Percentiles rank a stretch among this genome's conserved stretches.
Evolutionary conservation across 177 flowering plant species (phyloP).

Genomic region (Vitis hybrid): DNA sequence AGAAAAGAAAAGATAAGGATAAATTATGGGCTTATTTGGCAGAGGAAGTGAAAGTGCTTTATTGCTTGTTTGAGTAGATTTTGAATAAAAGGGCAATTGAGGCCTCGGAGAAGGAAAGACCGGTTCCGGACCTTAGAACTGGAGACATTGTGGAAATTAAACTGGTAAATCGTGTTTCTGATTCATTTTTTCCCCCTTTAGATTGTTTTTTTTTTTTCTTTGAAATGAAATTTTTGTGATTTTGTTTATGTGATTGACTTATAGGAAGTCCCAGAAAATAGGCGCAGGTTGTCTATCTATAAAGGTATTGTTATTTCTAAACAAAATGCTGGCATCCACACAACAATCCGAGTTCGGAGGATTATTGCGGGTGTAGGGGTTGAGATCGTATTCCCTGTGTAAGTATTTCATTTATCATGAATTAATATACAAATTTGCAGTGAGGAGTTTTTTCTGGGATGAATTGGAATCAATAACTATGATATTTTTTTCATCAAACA

Average conservation of each 20-base stretch:
- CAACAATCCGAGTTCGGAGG: conserved; percentile 85
- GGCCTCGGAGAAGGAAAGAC: conserved; percentile 59
- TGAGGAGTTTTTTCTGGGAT: no score
- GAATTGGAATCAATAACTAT: no score
- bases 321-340: conserved; percentile 97
- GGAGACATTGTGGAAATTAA: conserved; percentile 89
- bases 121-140: conserved; percentile 72
- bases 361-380: conserved; percentile 90
- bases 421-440: not conserved
- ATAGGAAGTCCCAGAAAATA: conserved; percentile 88
- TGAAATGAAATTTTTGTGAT: not conserved
- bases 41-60: not conserved
- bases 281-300: conserved; percentile 63
- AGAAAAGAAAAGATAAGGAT: not conserved
- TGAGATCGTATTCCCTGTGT: conserved; percentile 94
- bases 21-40: not conserved
- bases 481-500: no score
- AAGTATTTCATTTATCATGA: conserved; percentile 34
- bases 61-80: conserved; percentile 47
- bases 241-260: conserved; percentile 18
- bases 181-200: not conserved
- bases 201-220: not conserved
- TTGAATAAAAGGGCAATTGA: conserved; percentile 83
- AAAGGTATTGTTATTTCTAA: conserved; percentile 89
- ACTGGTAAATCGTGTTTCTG: conserved; percentile 49